A percentile compares a stretch with the other conserved stretches of the same genome.
Conservation (phyloP, 768 basidiomycete species). For the Boletus pseudopeckii region DNA sequence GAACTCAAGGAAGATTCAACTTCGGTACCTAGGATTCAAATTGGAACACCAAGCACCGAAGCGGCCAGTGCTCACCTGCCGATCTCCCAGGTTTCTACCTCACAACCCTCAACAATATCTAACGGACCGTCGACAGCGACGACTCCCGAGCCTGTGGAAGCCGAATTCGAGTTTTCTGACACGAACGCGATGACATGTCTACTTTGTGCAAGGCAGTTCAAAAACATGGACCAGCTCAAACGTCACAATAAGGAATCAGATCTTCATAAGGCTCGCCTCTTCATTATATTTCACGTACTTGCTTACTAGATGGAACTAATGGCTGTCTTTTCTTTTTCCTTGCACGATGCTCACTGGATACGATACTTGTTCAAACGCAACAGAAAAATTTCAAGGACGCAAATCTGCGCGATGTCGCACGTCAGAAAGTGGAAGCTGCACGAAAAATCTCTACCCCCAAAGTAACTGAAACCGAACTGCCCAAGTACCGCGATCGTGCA, state of each 20-base stretch:
- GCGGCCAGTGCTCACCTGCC: neutral
- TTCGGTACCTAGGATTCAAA: constrained; percentile 19
- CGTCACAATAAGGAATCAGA: constrained; percentile 93
- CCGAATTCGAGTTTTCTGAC: constrained; percentile 84
- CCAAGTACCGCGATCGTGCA: constrained; percentile 94
- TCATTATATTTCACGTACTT: constrained; percentile 33
- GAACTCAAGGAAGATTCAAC: constrained; percentile 59
- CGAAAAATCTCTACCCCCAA: constrained; percentile 34
- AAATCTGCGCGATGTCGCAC: constrained; percentile 68
- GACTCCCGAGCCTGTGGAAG: constrained; percentile 43
- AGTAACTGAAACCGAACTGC: constrained; percentile 42
- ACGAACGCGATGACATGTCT: constrained; percentile 71
- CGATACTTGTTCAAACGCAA: constrained; percentile 8
- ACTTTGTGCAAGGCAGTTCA: constrained; percentile 93
- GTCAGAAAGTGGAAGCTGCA: constrained; percentile 54
- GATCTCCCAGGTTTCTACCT: constrained; percentile 6
- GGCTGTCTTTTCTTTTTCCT: constrained; percentile 18
- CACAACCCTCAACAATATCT: constrained; percentile 13
- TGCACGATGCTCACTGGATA: constrained; percentile 3
- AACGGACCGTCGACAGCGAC: constrained; percentile 30
- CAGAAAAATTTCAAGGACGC: constrained; percentile 86
- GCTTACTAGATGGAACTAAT: constrained; percentile 30
- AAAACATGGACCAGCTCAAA: constrained; percentile 75
- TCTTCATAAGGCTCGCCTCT: constrained; percentile 81
- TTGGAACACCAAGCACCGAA: constrained; percentile 9